These are phyloP conservation scores for Morella rubra DNA, from an alignment of 306 rosid species.

Conservation along the genomic window DNA sequence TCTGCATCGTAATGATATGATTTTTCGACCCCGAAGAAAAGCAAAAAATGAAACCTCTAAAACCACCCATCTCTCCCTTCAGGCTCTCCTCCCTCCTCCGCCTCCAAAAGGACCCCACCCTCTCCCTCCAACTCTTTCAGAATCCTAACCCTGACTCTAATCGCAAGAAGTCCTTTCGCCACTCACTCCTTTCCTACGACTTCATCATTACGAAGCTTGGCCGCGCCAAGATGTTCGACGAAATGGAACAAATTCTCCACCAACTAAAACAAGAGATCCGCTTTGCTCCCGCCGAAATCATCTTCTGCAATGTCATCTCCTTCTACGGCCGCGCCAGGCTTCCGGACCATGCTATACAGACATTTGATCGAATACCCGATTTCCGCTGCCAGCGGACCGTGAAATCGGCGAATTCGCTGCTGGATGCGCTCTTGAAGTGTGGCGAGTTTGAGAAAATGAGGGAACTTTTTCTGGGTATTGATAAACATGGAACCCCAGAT, in stretches of 20 bases:
- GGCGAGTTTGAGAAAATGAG: constrained; percentile 37
- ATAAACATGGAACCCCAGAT: constrained; percentile 43
- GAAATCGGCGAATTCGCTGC: constrained; percentile 62
- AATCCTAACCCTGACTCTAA: constrained; percentile 41
- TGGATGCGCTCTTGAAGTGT: constrained; percentile 50
- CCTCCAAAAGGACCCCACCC: constrained; percentile 52
- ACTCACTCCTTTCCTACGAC: constrained; percentile 67
- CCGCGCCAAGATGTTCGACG: constrained; percentile 70
- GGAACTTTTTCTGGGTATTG: constrained; percentile 21
- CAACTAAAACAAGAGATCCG: constrained; percentile 52
- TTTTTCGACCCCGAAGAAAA: neutral
- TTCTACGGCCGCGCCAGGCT: constrained; percentile 64
- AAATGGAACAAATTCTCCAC: constrained; percentile 65
- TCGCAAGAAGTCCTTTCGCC: constrained; percentile 41
- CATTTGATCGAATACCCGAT: constrained; percentile 51
- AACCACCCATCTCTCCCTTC: constrained; percentile 58
- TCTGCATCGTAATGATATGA: no score
- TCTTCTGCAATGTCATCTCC: constrained; percentile 73
- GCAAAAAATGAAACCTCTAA: constrained; percentile 38
- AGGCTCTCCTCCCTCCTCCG: constrained; percentile 77
- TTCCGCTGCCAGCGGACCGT: constrained; percentile 52
- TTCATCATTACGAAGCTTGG: constrained; percentile 77
- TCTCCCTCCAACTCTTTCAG: constrained; percentile 64
- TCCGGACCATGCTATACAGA: constrained; percentile 49
- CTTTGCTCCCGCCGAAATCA: constrained; percentile 47